A percentile compares a stretch with the other conserved stretches of the same genome.
phyloP scores from a whole-genome alignment of 768 basidiomycete genomes.

The Mrakia gelida region DNA sequence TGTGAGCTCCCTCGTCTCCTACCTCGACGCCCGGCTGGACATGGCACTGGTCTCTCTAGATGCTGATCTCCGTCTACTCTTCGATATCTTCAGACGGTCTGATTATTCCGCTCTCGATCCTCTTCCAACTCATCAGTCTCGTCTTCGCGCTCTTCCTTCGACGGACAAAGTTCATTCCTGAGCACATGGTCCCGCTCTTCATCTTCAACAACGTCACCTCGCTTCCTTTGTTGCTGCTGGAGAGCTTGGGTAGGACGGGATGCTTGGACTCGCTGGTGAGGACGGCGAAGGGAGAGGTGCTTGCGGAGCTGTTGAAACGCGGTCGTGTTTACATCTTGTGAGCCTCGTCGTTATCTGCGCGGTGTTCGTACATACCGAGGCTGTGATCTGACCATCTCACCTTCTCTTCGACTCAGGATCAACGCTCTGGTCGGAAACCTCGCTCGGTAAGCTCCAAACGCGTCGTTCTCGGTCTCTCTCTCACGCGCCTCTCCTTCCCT shows the following conservation, averaged over 20 bases:
- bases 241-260: conserved; percentile 39
- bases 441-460: conserved; percentile 32
- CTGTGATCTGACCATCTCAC: background rate
- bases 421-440: conserved; percentile 43
- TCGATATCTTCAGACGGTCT: conserved; percentile 37
- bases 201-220: conserved; percentile 45
- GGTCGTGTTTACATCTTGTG: conserved; percentile 41
- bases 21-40: background rate
- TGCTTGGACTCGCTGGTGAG: conserved; percentile 38
- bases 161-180: conserved; percentile 16
- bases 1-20: conserved; percentile 39
- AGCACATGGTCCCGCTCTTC: conserved; percentile 37
- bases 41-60: background rate
- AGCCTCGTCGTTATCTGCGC: background rate
- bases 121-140: conserved; percentile 41
- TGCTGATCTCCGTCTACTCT: background rate
- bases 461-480: too few relatives aligned
- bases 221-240: conserved; percentile 41
- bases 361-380: too few relatives aligned
- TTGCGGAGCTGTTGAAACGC: conserved; percentile 36
- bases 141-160: conserved; percentile 37
- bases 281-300: conserved; percentile 24
- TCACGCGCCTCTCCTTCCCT: too few relatives aligned
- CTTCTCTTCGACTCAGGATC: conserved; percentile 31
- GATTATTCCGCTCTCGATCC: conserved; percentile 39